A percentile compares a stretch with the other conserved stretches of the same genome.
These are phyloP conservation scores for Platanthera guangdongensis DNA, from an alignment of 106 monocot species.

Conservation along the genomic window DNA sequence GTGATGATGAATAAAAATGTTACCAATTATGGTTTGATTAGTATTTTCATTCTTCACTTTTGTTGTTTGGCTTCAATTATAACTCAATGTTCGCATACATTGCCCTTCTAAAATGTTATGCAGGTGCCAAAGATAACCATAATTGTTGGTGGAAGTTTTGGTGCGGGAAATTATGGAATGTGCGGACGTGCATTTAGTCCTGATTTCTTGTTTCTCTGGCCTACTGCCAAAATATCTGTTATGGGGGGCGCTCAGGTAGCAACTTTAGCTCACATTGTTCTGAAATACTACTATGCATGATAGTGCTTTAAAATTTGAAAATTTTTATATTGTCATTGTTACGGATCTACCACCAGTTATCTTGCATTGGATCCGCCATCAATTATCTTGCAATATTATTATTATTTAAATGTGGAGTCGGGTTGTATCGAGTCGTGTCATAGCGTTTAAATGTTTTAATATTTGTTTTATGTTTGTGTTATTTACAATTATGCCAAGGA, in stretches of 20 bases:
- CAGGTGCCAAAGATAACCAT: constrained; percentile 96
- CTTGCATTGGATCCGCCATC: no score
- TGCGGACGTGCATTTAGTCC: constrained; percentile 99
- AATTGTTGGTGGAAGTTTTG: constrained; percentile 99
- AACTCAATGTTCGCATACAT: not conserved
- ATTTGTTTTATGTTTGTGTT: no score
- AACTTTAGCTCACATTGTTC: not conserved
- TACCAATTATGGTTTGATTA: not conserved
- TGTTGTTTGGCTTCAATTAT: not conserved
- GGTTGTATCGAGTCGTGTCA: no score
- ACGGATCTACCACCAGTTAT: no score
- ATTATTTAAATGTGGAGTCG: no score
- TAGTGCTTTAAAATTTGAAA: not conserved
- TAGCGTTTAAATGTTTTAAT: no score
- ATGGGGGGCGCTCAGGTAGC: constrained; percentile 94
- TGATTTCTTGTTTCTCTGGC: constrained; percentile 96
- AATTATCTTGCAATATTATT: no score
- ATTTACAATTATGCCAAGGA: no score
- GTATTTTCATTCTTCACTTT: not conserved
- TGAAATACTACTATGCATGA: not conserved
- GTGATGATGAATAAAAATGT: not conserved
- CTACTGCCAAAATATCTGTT: constrained; percentile 94
- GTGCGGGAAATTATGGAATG: constrained; percentile 99
- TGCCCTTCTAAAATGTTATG: not conserved
- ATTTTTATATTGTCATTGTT: not conserved